Base-by-base conservation (phyloP, 495 filamentous ascomycete genomes). In the Aspergillus bridgeri region DNA sequence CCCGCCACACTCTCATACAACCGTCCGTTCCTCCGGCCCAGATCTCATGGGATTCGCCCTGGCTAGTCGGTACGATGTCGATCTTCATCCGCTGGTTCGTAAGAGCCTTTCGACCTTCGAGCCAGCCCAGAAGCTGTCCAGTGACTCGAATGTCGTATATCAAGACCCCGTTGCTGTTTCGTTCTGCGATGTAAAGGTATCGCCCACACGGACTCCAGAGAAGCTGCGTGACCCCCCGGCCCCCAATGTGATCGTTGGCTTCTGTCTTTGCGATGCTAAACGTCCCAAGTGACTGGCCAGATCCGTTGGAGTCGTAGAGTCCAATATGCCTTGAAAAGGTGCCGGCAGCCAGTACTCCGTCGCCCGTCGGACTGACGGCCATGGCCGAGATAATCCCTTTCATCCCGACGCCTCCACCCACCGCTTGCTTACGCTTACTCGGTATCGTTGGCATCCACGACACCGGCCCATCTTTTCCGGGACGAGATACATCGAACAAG, bases 11-110 rank as follows among this genome's bases (percentile, higher is more conserved):
- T 54, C 85, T 83, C 56, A 96, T 87, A 15, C 73, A 68, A 0
- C 94, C 95, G 75, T 90, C 86, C n/a, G 73, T 83, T 2, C 89
- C 89, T 17, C 92, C 92, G 33, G 87, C 90, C 92, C 90, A 95
- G 19, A 96, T 75, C 66, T 92, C 88, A 69, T 86, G 84, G 3
- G 85, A 86, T 1, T 72, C 75, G 51, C 69, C 72, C 1, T 75
- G 65, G 6, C 70, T 68, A 21, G 71, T 57, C 56, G 75, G 48
- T 19, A 75, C 69, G 17, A 93, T 77, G 71, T 96, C 90, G 51
- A 91, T 82, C 19, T 84, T 83, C 57, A 98, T 69, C 33, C 89
- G 80, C 74, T 98, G 92, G 59, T 91, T 91, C 5, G 87, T 90
- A 5, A 71, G 49, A 0, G 90, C 88, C 20, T 81, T 78, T 27